Evolutionary conservation across 257 asterid genomes (phyloP).

Genomic region (Ilex asprella): DNA sequence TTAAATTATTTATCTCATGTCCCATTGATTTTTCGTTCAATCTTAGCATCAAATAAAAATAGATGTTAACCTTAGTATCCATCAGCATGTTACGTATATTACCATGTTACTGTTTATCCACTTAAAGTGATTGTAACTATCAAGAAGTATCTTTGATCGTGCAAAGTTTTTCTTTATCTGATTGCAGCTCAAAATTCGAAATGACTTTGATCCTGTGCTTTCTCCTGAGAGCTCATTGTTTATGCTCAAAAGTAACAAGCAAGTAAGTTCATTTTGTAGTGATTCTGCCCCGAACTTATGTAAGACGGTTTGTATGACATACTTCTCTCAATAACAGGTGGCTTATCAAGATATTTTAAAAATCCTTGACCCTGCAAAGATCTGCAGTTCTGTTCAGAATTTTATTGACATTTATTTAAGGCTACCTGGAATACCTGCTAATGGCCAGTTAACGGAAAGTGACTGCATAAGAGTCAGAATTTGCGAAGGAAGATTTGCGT

Average conservation of each 20-base stretch:
- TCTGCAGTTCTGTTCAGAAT: constrained; percentile 92
- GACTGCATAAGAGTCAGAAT: constrained; percentile 92
- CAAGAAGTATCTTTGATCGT: neutral
- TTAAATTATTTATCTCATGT: neutral
- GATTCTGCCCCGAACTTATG: constrained; percentile 10
- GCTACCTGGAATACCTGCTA: constrained; percentile 67
- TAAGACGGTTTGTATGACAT: constrained; percentile 14
- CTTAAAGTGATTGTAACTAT: constrained; percentile 16
- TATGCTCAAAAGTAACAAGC: constrained; percentile 82
- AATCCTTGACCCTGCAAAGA: constrained; percentile 86
- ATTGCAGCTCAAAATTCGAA: constrained; percentile 93
- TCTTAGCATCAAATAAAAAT: no score
- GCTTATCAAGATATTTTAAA: constrained; percentile 83
- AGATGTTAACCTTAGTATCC: neutral
- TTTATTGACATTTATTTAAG: constrained; percentile 79
- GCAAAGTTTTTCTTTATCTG: constrained; percentile 5
- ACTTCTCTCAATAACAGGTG: constrained; percentile 44
- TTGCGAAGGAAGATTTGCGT: constrained; percentile 95
- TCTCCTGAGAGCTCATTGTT: constrained; percentile 98
- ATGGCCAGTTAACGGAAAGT: constrained; percentile 81
- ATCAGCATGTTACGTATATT: neutral
- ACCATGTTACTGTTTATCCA: neutral
- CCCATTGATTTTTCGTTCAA: no score
- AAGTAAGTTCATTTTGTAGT: constrained; percentile 42
- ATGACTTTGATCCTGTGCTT: constrained; percentile 97